A percentile compares a stretch with the other conserved stretches of the same genome.
These are phyloP conservation scores for Nemania sp. DNA, from an alignment of 2,329 filamentous ascomycete genomes.

Conservation along the genomic window DNA sequence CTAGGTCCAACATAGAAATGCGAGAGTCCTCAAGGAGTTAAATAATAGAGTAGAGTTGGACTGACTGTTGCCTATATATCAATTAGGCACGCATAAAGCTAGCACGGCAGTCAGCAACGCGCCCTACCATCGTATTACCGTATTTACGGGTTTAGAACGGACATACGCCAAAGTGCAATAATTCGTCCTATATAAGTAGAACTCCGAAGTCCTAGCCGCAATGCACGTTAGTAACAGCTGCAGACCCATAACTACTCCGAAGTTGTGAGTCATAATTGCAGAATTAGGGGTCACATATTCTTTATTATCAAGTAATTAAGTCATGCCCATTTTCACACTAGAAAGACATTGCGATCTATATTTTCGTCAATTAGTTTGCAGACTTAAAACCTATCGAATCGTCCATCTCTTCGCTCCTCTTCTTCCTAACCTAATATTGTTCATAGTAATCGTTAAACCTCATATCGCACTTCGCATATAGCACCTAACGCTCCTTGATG, in stretches of 20 bases:
- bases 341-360: not conserved
- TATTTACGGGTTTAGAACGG: slow-evolving; percentile 5
- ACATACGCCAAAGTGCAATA: not conserved
- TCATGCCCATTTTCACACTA: not conserved
- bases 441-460: too few relatives aligned
- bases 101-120: not conserved
- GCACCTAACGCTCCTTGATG: too few relatives aligned
- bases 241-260: not conserved
- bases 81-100: not conserved
- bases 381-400: not conserved
- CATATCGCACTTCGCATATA: too few relatives aligned
- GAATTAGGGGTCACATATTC: not conserved
- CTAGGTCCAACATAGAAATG: too few relatives aligned
- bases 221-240: not conserved
- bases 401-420: not conserved
- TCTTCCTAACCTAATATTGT: not conserved
- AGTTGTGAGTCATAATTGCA: not conserved
- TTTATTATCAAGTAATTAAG: not conserved
- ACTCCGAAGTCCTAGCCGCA: not conserved
- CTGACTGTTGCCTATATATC: not conserved
- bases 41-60: too few relatives aligned
- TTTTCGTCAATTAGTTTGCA: not conserved
- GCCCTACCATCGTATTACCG: not conserved
- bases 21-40: too few relatives aligned
- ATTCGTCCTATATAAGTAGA: not conserved